These are phyloP conservation scores for Acer yangbiense DNA, from an alignment of 345 rosid species.

Conservation along the genomic window DNA sequence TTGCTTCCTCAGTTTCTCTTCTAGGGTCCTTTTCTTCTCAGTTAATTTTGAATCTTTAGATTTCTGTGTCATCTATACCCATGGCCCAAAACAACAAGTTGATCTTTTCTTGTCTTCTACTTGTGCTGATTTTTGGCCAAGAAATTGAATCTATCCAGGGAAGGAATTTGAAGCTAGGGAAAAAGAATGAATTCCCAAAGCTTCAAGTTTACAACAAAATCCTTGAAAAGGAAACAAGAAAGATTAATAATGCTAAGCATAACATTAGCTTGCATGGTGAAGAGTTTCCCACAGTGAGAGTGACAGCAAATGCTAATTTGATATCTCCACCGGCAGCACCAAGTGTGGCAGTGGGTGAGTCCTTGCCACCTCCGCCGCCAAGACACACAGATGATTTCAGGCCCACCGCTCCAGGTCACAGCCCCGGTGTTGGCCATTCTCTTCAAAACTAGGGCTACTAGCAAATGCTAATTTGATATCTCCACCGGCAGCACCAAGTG, in stretches of 20 bases:
- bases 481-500: conserved; percentile 23
- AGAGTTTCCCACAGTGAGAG: not conserved
- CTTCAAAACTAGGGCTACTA: too few species aligned
- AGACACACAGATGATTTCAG: conserved; percentile 51
- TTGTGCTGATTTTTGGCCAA: conserved; percentile 34
- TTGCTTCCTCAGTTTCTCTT: not conserved
- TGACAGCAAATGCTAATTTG: not conserved
- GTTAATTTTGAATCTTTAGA: not conserved
- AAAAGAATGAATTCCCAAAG: not conserved
- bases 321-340: conserved; percentile 26
- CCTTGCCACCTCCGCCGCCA: conserved; percentile 21
- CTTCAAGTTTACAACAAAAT: conserved; percentile 1
- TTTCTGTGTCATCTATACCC: not conserved
- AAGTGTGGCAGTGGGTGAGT: not conserved
- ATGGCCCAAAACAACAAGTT: conserved; percentile 49
- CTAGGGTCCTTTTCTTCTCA: not conserved
- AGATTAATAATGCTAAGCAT: not conserved
- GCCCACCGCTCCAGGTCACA: conserved; percentile 66
- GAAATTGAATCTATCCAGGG: conserved; percentile 37
- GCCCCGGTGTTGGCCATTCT: conserved; percentile 65
- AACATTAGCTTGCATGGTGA: conserved; percentile 3
- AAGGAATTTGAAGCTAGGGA: conserved; percentile 34
- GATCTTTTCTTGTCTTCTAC: conserved; percentile 26
- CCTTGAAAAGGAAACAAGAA: conserved; percentile 13
- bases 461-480: not conserved